Conservation (phyloP, 768 basidiomycete species). For the Gymnopilus junonius region DNA sequence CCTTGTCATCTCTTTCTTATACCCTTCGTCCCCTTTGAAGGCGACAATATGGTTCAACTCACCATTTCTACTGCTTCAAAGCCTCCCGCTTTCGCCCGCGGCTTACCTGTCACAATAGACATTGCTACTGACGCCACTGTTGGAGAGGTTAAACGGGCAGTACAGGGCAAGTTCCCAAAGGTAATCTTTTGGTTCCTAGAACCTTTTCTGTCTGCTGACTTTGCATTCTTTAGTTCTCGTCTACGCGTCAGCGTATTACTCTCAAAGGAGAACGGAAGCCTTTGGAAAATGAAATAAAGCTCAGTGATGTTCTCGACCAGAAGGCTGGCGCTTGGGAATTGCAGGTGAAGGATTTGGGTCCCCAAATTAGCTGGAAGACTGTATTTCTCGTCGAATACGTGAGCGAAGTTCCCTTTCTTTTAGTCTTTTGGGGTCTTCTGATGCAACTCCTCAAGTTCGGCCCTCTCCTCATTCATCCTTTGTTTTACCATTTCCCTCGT, state of each 20-base stretch:
- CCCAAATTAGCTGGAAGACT: slow-evolving; percentile 86
- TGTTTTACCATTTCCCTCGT: slow-evolving; percentile 74
- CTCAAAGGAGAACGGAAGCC: slow-evolving; percentile 63
- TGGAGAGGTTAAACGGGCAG: slow-evolving; percentile 67
- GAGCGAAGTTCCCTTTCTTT: slow-evolving; percentile 33
- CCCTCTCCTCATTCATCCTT: slow-evolving; percentile 87
- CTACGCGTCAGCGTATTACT: slow-evolving; percentile 74
- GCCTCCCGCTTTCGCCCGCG: slow-evolving; percentile 48
- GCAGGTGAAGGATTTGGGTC: slow-evolving; percentile 86
- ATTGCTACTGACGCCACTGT: slow-evolving; percentile 60
- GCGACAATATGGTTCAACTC: slow-evolving; percentile 42
- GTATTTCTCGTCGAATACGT: slow-evolving; percentile 97
- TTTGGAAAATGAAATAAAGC: slow-evolving; percentile 63
- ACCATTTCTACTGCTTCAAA: slow-evolving; percentile 56
- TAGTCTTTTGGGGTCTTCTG: slow-evolving; percentile 1
- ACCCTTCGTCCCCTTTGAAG: not conserved
- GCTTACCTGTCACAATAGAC: slow-evolving; percentile 55
- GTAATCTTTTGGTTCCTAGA: slow-evolving; percentile 23
- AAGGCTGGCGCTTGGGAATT: slow-evolving; percentile 67
- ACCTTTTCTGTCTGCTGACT: not conserved
- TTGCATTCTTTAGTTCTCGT: slow-evolving; percentile 56
- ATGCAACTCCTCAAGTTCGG: slow-evolving; percentile 58
- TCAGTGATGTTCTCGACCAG: slow-evolving; percentile 55
- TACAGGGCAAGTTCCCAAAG: slow-evolving; percentile 49
- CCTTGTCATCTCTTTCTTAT: not conserved